A percentile compares a stretch with the other conserved stretches of the same genome.
These are phyloP conservation scores for Metarhizium humberi DNA, from an alignment of 2,329 filamentous ascomycete genomes.

Conservation along the genomic window DNA sequence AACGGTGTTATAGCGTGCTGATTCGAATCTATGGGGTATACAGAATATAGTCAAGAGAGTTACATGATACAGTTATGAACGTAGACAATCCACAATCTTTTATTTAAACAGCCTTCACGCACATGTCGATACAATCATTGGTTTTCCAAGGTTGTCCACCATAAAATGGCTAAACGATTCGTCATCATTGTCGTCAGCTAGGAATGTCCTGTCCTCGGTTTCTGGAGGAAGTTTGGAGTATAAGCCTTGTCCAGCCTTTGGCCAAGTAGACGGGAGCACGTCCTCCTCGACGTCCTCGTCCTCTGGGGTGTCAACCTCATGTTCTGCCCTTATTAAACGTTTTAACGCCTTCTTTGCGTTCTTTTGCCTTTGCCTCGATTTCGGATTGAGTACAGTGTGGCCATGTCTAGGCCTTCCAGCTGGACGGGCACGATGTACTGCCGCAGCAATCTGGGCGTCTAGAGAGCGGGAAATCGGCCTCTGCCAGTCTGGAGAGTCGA, in stretches of 20 bases:
- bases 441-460: neutral
- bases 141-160: constrained; percentile 27
- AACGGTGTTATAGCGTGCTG: too few relatives aligned
- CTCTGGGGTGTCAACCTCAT: constrained; percentile 17
- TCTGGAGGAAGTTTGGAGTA: constrained; percentile 29
- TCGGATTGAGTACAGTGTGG: constrained; percentile 17
- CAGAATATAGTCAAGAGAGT: too few relatives aligned
- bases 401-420: constrained; percentile 20
- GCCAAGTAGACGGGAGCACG: constrained; percentile 29
- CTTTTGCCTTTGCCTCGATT: constrained; percentile 21
- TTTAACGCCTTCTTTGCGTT: constrained; percentile 24
- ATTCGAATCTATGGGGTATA: too few relatives aligned
- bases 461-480: constrained; percentile 4
- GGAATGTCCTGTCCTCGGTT: constrained; percentile 24
- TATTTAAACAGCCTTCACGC: constrained; percentile 8
- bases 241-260: constrained; percentile 27
- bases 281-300: constrained; percentile 15
- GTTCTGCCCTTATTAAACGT: constrained; percentile 16
- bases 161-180: constrained; percentile 35
- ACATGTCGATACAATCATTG: constrained; percentile 22
- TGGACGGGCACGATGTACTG: constrained; percentile 5
- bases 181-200: constrained; percentile 30
- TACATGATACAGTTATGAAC: too few relatives aligned
- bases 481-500: constrained; percentile 32
- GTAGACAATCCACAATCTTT: neutral